phyloP scores from a whole-genome alignment of 2,329 filamentous ascomycete species.

The Knufia petricola region DNA sequence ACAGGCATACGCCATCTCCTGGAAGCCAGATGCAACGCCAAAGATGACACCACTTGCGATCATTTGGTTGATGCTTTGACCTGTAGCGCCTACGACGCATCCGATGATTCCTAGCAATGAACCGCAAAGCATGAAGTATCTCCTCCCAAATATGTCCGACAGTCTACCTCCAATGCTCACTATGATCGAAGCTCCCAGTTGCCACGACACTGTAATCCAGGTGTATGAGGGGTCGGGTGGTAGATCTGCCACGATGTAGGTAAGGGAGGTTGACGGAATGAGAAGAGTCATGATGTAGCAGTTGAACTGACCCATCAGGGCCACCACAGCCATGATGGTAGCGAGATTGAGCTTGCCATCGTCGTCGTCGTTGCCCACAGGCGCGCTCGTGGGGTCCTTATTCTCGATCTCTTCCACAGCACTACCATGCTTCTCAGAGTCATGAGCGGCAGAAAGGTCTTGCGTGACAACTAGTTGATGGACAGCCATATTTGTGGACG shows the following conservation, averaged over 20 bases:
- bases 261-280: not conserved
- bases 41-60: constrained; percentile 31
- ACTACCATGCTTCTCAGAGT: not conserved
- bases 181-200: constrained; percentile 11
- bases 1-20: constrained; percentile 33
- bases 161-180: constrained; percentile 28
- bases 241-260: not conserved
- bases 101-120: constrained; percentile 29
- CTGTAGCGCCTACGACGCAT: constrained; percentile 30
- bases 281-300: too few species aligned
- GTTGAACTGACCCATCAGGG: not conserved
- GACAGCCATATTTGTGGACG: not conserved
- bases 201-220: constrained; percentile 10
- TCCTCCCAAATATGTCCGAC: constrained; percentile 30
- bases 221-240: not conserved
- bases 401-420: not conserved
- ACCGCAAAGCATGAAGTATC: constrained; percentile 24
- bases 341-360: not conserved
- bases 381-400: not conserved
- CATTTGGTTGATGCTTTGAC: constrained; percentile 29
- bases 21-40: constrained; percentile 30
- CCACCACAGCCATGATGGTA: not conserved
- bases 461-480: not conserved
- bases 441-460: not conserved
- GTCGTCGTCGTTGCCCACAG: not conserved